Base-by-base conservation (phyloP, 2,329 filamentous ascomycete species). In the Epichloe baconii region DNA sequence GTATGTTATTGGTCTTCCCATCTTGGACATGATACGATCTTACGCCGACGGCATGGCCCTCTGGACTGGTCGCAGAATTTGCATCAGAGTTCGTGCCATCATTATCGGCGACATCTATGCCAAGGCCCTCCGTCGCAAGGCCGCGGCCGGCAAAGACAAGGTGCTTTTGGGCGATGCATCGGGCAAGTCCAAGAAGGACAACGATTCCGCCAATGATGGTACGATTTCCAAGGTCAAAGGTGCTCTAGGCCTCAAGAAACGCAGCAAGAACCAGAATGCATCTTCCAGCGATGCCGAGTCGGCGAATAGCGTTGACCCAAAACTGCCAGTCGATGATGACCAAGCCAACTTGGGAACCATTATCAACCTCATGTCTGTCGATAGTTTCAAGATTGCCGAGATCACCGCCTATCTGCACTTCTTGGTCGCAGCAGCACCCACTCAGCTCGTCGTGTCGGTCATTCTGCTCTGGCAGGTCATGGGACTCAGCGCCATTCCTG, bases 341-440 rank as follows among this genome's bases (percentile, higher is more conserved):
- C 88, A 95, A 69, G 91, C 89, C 40, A 96, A 93, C 54, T 77
- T 94, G 48, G 93, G 94, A 55, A 95, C 93, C n/a, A 96, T 98
- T 62, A 98, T 98, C 72, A 98, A 97, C 67, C 75, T 98, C 57
- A 98, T 98, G 93, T 94, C 93, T 11, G 94, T 98, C 41, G 94
- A 98, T 72, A 96, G 91, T 46, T 97, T 97, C 80, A 98, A 98
- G 71, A 88, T 98, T 51, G 86, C 88, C 55, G 93, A 98, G 64
- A 84, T 95, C 53, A 93, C 88, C 38, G 86, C 91, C 0, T 98
- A 98, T 65, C 73, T 98, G 35, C 93, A 98, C 68, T 98, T 95
- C 68, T 74, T 98, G n/a, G 86, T 91, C 74, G 91, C 90, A 0
- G 83, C 86, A 54, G 90, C 91, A 1, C 93, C 93, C 0, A 86